These are phyloP conservation scores for Phytophthora ramorum DNA, from an alignment of 352 stramenopile genomes.

Conservation along the genomic window DNA sequence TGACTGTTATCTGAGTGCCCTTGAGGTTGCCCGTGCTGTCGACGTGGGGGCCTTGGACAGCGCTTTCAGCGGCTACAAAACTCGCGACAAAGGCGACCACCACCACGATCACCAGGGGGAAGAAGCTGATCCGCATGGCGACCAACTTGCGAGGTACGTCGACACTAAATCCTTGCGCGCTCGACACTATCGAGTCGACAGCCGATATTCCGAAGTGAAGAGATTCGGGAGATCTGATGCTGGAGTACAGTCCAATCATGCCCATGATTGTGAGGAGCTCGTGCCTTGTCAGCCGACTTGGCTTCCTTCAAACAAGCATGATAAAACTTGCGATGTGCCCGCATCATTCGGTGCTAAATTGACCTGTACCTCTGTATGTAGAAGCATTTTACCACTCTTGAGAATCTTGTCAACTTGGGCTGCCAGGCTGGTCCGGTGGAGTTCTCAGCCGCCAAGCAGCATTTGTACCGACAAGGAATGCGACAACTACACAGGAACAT, in stretches of 20 bases:
- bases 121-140: conserved; percentile 9
- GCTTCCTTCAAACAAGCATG: neutral
- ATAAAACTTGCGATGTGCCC: neutral
- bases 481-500: neutral
- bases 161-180: neutral
- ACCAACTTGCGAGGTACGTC: neutral
- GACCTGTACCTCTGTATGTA: neutral
- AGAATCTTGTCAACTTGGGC: no score
- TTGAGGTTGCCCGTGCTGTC: conserved; percentile 5
- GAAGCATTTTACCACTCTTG: neutral
- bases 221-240: neutral
- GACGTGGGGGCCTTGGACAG: neutral
- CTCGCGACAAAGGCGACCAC: conserved; percentile 3
- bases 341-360: neutral
- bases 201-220: conserved; percentile 17
- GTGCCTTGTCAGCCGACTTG: neutral
- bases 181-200: no score
- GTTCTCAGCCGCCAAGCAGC: no score
- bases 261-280: conserved; percentile 18
- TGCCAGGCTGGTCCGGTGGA: no score
- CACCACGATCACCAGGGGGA: neutral
- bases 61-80: conserved; percentile 3
- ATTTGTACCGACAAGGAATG: neutral
- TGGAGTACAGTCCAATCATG: conserved; percentile 4
- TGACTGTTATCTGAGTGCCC: neutral